Percentiles rank a stretch among this genome's conserved stretches.
These are phyloP conservation scores for Herpotrichia juniperi DNA, from an alignment of 2,329 filamentous ascomycete species.

Conservation along the genomic window DNA sequence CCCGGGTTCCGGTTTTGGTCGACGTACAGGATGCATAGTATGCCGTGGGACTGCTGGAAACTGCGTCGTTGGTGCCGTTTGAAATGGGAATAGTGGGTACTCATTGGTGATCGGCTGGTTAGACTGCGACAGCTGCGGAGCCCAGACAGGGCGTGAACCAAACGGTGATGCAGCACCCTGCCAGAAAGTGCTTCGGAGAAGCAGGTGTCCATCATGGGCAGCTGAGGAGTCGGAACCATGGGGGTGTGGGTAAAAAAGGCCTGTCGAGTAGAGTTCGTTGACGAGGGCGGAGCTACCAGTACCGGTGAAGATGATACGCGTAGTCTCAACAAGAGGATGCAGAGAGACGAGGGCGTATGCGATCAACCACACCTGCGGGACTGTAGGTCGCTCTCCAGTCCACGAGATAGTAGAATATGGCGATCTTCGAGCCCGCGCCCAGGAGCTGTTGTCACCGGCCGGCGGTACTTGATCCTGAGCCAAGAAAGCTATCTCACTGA, in stretches of 20 bases:
- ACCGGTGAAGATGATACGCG: conserved; percentile 51
- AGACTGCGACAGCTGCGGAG: conserved; percentile 37
- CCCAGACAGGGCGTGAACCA: conserved; percentile 49
- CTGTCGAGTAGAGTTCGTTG: conserved; percentile 49
- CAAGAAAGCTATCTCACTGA: conserved; percentile 36
- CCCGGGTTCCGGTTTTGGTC: conserved; percentile 73
- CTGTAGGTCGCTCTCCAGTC: conserved; percentile 46
- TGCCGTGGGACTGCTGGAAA: conserved; percentile 58
- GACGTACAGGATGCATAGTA: conserved; percentile 72
- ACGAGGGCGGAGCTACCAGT: conserved; percentile 43
- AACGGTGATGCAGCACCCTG: conserved; percentile 52
- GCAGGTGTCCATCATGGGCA: conserved; percentile 50
- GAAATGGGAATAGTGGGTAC: conserved; percentile 51
- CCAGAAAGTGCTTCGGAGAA: conserved; percentile 58
- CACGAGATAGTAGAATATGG: conserved; percentile 52
- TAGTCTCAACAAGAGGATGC: conserved; percentile 52
- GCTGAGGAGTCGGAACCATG: conserved; percentile 40
- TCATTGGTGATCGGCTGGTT: conserved; percentile 46
- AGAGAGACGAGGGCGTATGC: conserved; percentile 53
- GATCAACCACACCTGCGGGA: conserved; percentile 56
- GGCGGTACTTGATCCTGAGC: conserved; percentile 29
- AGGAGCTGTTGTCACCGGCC: conserved; percentile 44
- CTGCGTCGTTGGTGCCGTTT: conserved; percentile 55
- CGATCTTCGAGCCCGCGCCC: conserved; percentile 54
- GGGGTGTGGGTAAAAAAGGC: conserved; percentile 53